phyloP scores from a whole-genome alignment of 768 basidiomycete species.

The Suillus brevipes region DNA sequence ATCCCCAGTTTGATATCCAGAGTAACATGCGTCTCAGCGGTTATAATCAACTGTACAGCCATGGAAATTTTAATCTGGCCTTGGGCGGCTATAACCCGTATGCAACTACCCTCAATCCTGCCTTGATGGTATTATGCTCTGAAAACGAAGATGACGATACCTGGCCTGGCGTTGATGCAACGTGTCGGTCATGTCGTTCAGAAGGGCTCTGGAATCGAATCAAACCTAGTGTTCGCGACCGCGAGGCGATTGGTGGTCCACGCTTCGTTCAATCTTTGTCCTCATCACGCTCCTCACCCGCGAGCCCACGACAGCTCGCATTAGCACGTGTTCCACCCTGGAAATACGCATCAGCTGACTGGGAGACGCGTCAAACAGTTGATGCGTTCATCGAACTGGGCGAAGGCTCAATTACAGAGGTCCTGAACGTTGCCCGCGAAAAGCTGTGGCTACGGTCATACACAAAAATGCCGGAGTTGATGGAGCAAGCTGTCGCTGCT shows the following conservation, averaged over 20 bases:
- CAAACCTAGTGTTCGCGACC: slow-evolving; percentile 46
- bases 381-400: slow-evolving; percentile 74
- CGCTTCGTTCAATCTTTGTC: slow-evolving; percentile 26
- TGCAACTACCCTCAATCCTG: slow-evolving; percentile 24
- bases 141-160: slow-evolving; percentile 76
- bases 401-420: slow-evolving; percentile 65
- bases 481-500: slow-evolving; percentile 68
- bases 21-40: slow-evolving; percentile 32
- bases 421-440: slow-evolving; percentile 62
- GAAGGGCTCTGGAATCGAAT: slow-evolving; percentile 68
- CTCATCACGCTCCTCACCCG: slow-evolving; percentile 15
- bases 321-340: slow-evolving; percentile 26
- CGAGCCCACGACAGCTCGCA: slow-evolving; percentile 15
- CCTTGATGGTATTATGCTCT: slow-evolving; percentile 46
- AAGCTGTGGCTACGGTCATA: slow-evolving; percentile 66
- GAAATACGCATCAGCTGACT: slow-evolving; percentile 45
- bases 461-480: slow-evolving; percentile 66
- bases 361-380: slow-evolving; percentile 67
- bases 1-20: slow-evolving; percentile 35
- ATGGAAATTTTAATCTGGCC: slow-evolving; percentile 20
- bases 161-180: slow-evolving; percentile 64
- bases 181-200: slow-evolving; percentile 64
- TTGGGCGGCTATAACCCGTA: slow-evolving; percentile 29
- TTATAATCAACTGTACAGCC: slow-evolving; percentile 33
- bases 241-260: slow-evolving; percentile 57